Evolutionary conservation across 108 stramenopile genomes (phyloP).

Genomic region (Aurantiochytrium sp.): DNA sequence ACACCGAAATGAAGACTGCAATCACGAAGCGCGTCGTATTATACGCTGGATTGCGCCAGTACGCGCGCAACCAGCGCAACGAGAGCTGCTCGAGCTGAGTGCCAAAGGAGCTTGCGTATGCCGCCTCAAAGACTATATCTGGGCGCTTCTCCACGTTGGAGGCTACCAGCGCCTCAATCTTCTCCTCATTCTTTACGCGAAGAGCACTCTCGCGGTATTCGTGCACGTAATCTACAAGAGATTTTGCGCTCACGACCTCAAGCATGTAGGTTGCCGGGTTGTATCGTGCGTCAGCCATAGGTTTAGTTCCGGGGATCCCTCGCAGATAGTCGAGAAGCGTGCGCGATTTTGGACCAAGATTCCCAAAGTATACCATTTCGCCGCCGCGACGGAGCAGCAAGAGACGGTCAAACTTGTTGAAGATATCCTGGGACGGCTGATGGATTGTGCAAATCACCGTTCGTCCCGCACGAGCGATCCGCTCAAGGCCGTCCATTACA

Average conservation of each 20-base stretch:
- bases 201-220: neutral
- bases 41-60: neutral
- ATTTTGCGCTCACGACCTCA: conserved; percentile 50
- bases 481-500: neutral
- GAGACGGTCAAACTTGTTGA: conserved; percentile 27
- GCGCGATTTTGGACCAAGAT: conserved; percentile 50
- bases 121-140: neutral
- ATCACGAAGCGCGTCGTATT: neutral
- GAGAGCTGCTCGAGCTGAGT: neutral
- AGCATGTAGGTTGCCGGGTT: conserved; percentile 79
- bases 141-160: neutral
- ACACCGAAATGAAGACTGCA: neutral
- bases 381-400: conserved; percentile 30
- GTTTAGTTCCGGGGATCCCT: conserved; percentile 26
- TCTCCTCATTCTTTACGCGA: neutral
- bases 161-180: neutral
- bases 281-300: neutral
- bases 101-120: neutral
- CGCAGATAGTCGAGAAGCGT: conserved; percentile 56
- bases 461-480: neutral
- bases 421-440: conserved; percentile 26
- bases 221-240: neutral
- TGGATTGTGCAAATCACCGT: conserved; percentile 38
- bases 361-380: conserved; percentile 31
- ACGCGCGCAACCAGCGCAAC: neutral